These are phyloP conservation scores for Rhizophagus clarus DNA, from an alignment of 192 early-diverging fungal genomes.

Conservation along the genomic window DNA sequence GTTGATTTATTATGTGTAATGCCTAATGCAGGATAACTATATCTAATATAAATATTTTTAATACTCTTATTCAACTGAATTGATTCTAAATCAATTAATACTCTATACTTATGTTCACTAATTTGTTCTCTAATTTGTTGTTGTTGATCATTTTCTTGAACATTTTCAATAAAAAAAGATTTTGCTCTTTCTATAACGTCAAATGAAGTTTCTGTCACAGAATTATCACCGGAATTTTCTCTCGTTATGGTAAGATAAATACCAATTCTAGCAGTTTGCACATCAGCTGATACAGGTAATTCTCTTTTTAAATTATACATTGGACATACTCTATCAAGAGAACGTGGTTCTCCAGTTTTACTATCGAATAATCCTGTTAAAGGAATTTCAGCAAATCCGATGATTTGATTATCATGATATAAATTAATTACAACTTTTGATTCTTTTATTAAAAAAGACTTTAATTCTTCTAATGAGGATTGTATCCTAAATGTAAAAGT, in stretches of 20 bases:
- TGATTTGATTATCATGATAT: conserved; percentile 43
- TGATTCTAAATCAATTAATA: conserved; percentile 28
- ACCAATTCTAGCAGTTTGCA: conserved; percentile 31
- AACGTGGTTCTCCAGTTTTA: conserved; percentile 30
- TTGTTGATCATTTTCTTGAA: background rate
- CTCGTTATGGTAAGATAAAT: conserved; percentile 2
- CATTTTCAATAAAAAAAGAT: background rate
- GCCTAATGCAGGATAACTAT: conserved; percentile 32
- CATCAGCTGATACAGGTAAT: conserved; percentile 29
- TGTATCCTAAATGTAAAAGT: conserved; percentile 26
- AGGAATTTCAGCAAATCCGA: conserved; percentile 47
- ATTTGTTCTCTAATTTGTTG: conserved; percentile 11
- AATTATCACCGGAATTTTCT: background rate
- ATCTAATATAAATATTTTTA: conserved; percentile 27
- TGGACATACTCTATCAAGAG: conserved; percentile 31
- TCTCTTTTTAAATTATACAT: conserved; percentile 33
- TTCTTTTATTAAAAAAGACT: conserved; percentile 27
- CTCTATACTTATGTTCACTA: conserved; percentile 27
- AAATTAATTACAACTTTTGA: conserved; percentile 40
- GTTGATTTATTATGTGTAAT: conserved; percentile 28
- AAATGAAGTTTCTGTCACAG: background rate
- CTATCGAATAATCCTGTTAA: conserved; percentile 35
- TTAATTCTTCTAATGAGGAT: conserved; percentile 15
- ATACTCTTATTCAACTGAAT: conserved; percentile 21
- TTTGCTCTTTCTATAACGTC: background rate